Evolutionary conservation across 192 early-diverging fungal species (phyloP).

Genomic region (Neocallimastix lanati): DNA sequence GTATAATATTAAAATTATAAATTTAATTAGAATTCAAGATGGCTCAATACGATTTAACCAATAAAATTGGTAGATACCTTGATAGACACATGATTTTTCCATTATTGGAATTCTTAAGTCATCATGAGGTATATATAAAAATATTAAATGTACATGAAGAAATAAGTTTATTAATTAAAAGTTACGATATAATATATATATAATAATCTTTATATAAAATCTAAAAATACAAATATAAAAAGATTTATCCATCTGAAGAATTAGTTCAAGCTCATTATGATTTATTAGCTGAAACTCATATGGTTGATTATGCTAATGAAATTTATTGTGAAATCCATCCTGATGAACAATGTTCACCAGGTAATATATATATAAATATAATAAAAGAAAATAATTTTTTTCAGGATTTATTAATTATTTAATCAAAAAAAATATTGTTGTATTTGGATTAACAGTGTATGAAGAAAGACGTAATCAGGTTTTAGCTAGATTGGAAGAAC

Average conservation of each 20-base stretch:
- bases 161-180: too few species aligned
- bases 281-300: slow-evolving; percentile 69
- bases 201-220: too few species aligned
- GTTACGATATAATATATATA: too few species aligned
- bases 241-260: slow-evolving; percentile 61
- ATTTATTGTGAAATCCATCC: slow-evolving; percentile 66
- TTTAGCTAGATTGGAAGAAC: slow-evolving; percentile 47
- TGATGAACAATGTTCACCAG: slow-evolving; percentile 53
- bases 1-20: too few species aligned
- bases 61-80: slow-evolving; percentile 65
- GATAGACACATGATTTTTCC: slow-evolving; percentile 88
- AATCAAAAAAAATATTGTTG: too few species aligned
- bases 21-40: background rate
- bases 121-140: slow-evolving; percentile 57
- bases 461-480: slow-evolving; percentile 55
- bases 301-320: slow-evolving; percentile 82
- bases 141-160: too few species aligned
- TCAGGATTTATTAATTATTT: too few species aligned
- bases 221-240: background rate
- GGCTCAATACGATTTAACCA: slow-evolving; percentile 46
- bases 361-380: slow-evolving; percentile 20
- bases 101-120: slow-evolving; percentile 69
- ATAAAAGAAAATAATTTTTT: too few species aligned
- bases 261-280: slow-evolving; percentile 77
- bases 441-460: slow-evolving; percentile 19